Conservation (phyloP, 2,329 filamentous ascomycete genomes). For the Xylaria sp. region DNA sequence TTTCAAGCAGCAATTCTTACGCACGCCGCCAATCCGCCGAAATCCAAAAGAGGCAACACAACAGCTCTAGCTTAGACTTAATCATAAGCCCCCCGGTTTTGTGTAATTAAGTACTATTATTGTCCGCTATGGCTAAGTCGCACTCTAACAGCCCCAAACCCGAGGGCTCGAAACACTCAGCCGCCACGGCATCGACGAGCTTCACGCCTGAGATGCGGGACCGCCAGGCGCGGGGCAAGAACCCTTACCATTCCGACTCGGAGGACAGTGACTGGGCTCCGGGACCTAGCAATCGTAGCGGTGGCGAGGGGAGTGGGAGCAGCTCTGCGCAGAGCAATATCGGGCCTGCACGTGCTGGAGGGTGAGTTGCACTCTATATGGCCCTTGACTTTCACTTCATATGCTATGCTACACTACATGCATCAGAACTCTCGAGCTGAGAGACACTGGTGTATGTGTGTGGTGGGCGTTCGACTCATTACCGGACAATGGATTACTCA, state of each 20-base stretch:
- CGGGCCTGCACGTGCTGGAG: conserved; percentile 1
- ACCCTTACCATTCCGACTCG: conserved; percentile 58
- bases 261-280: conserved; percentile 31
- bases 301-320: not conserved
- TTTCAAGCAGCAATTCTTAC: not conserved
- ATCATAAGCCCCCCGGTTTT: not conserved
- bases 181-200: conserved; percentile 17
- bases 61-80: too few relatives aligned
- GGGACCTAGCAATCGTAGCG: not conserved
- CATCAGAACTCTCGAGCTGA: too few relatives aligned
- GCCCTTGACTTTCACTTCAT: not conserved
- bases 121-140: not conserved
- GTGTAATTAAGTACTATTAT: not conserved
- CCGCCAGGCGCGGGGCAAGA: conserved; percentile 68
- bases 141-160: conserved; percentile 18
- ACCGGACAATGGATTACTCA: not conserved
- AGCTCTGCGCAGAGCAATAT: not conserved
- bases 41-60: not conserved
- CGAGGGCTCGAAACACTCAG: not conserved
- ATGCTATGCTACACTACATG: too few relatives aligned
- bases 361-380: conserved; percentile 18
- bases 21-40: not conserved
- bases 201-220: conserved; percentile 67
- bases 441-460: too few relatives aligned
- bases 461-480: too few relatives aligned